Percentiles rank a stretch among this genome's conserved stretches.
phyloP scores from a whole-genome alignment of 2,329 filamentous ascomycete genomes.

The Paracoccidioides brasiliensis region DNA sequence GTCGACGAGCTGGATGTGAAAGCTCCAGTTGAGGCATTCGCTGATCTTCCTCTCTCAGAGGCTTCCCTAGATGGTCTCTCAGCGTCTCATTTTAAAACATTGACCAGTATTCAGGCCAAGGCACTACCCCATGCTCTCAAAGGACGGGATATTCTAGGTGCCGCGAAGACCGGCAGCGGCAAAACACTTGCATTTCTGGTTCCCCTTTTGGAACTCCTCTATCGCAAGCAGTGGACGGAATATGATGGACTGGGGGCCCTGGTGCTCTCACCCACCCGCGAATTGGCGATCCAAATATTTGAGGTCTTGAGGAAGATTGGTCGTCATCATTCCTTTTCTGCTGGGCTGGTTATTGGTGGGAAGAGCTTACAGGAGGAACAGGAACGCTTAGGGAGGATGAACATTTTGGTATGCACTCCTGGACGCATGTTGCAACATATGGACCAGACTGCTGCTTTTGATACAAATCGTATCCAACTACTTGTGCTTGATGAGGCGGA shows the following conservation, averaged over 20 bases:
- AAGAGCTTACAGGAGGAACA: slow-evolving; percentile 81
- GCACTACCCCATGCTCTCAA: slow-evolving; percentile 82
- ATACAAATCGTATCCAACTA: slow-evolving; percentile 81
- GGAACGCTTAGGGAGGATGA: slow-evolving; percentile 78
- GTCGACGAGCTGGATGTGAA: slow-evolving; percentile 35
- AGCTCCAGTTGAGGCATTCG: slow-evolving; percentile 52
- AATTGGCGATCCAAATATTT: slow-evolving; percentile 93
- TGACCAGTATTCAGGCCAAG: slow-evolving; percentile 83
- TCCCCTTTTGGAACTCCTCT: slow-evolving; percentile 84
- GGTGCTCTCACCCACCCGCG: slow-evolving; percentile 85
- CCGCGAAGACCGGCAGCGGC: slow-evolving; percentile 88
- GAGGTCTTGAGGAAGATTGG: slow-evolving; percentile 86
- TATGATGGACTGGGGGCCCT: slow-evolving; percentile 83
- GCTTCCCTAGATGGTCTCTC: slow-evolving; percentile 68
- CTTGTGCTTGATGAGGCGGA: slow-evolving; percentile 93
- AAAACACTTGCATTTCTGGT: slow-evolving; percentile 91
- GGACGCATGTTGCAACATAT: slow-evolving; percentile 92
- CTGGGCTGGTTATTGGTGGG: slow-evolving; percentile 84
- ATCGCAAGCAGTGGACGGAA: slow-evolving; percentile 78
- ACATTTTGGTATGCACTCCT: slow-evolving; percentile 90
- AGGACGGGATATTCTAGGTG: slow-evolving; percentile 76
- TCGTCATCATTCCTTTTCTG: slow-evolving; percentile 77
- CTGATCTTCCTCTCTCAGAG: slow-evolving; percentile 72
- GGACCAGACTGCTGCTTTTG: slow-evolving; percentile 82
- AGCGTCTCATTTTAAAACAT: slow-evolving; percentile 71